Percentiles rank a stretch among this genome's conserved stretches.
These are phyloP conservation scores for Fusarium virguliforme DNA, from an alignment of 2,329 filamentous ascomycete species.

Conservation along the genomic window DNA sequence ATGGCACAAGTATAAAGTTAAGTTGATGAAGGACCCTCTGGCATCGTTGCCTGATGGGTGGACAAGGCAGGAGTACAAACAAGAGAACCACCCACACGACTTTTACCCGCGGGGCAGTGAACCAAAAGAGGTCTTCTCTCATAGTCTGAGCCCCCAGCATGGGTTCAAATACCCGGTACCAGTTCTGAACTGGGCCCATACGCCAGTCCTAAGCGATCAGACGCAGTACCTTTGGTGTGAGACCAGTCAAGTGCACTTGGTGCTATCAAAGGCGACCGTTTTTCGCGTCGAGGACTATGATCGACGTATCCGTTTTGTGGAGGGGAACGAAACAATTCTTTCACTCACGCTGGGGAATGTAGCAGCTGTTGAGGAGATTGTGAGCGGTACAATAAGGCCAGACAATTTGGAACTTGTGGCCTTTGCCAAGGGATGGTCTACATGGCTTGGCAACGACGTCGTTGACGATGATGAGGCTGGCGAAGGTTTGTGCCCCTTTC, in stretches of 20 bases:
- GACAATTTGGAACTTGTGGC: slow-evolving; percentile 15
- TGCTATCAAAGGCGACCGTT: not conserved
- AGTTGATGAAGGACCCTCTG: not conserved
- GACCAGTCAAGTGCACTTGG: slow-evolving; percentile 15
- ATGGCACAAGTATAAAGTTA: slow-evolving; percentile 21
- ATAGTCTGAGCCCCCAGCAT: not conserved
- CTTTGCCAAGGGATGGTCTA: slow-evolving; percentile 30
- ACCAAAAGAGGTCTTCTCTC: slow-evolving; percentile 3
- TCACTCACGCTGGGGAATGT: slow-evolving; percentile 14
- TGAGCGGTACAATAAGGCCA: not conserved
- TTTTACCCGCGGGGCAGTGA: slow-evolving; percentile 1
- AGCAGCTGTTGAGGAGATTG: not conserved
- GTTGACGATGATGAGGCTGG: not conserved
- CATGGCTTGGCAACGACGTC: slow-evolving; percentile 27
- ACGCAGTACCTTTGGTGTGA: slow-evolving; percentile 20
- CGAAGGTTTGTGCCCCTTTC: not conserved
- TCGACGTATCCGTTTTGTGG: slow-evolving; percentile 10
- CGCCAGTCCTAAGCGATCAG: slow-evolving; percentile 22
- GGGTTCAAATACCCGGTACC: slow-evolving; percentile 16
- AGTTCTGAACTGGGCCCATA: slow-evolving; percentile 20
- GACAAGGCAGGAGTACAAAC: not conserved
- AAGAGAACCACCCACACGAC: not conserved
- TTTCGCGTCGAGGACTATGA: slow-evolving; percentile 12
- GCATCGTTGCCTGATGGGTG: not conserved
- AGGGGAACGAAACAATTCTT: slow-evolving; percentile 5